Evolutionary conservation across 257 asterid species (phyloP).

Genomic region (Euphrasia confusa): DNA sequence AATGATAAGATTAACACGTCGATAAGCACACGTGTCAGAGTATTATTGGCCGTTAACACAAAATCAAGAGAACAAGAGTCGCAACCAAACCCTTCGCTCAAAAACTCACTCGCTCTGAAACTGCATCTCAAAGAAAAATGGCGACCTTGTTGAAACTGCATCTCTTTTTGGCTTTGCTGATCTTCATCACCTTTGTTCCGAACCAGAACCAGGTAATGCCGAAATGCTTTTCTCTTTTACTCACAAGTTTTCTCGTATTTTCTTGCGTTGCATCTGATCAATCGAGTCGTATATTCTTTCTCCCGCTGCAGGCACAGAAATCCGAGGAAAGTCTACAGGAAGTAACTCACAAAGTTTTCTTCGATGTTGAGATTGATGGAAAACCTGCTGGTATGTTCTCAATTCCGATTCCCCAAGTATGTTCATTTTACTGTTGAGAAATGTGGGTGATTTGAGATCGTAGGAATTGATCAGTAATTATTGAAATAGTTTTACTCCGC

Average conservation of each 20-base stretch:
- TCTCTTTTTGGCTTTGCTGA: conserved; percentile 27
- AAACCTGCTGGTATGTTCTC: conserved; percentile 59
- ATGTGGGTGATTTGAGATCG: no score
- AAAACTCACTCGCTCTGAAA: no score
- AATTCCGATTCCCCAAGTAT: conserved; percentile 14
- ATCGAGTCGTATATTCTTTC: neutral
- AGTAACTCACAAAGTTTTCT: conserved; percentile 73
- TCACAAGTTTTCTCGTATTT: neutral
- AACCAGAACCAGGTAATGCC: conserved; percentile 45
- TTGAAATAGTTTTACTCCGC: neutral
- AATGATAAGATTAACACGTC: no score
- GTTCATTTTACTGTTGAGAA: no score
- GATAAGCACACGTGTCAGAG: no score
- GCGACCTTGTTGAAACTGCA: conserved; percentile 26
- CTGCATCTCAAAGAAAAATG: conserved; percentile 27
- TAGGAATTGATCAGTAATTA: neutral
- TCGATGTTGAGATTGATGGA: conserved; percentile 84
- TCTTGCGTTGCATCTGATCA: neutral
- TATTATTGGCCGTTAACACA: no score
- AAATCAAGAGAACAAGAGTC: no score
- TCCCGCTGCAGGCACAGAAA: conserved; percentile 73
- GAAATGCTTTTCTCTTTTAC: neutral
- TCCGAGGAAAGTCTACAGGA: conserved; percentile 55
- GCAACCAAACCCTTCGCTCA: no score
- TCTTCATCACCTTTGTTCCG: conserved; percentile 36